phyloP scores from a whole-genome alignment of 2,329 filamentous ascomycete genomes.

The Fusarium protoensiforme region DNA sequence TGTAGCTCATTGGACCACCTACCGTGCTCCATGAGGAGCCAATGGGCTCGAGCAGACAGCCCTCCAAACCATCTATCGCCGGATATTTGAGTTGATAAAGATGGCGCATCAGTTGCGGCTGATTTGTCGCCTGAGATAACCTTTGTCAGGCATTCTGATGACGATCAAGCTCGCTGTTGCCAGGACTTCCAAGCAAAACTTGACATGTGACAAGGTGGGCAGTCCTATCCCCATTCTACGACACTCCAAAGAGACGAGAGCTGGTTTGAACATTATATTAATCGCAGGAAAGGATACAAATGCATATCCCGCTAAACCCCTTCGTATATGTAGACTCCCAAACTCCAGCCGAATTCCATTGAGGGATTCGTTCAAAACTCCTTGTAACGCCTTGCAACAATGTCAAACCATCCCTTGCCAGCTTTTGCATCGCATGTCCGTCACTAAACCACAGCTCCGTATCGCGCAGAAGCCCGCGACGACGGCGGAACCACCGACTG shows the following conservation, averaged over 20 bases:
- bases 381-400: slow-evolving; percentile 22
- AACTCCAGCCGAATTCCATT: slow-evolving; percentile 18
- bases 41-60: neutral
- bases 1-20: neutral
- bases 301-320: neutral
- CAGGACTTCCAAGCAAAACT: neutral
- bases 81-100: neutral
- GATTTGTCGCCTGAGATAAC: neutral
- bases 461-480: slow-evolving; percentile 27
- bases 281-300: neutral
- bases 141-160: neutral
- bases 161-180: neutral
- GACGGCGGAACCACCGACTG: slow-evolving; percentile 27
- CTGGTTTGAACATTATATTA: neutral
- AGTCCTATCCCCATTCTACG: neutral
- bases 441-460: slow-evolving; percentile 25
- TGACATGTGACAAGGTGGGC: neutral
- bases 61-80: neutral
- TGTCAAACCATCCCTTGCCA: neutral
- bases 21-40: neutral
- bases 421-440: slow-evolving; percentile 3
- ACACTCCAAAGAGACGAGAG: neutral
- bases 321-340: neutral
- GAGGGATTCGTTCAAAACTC: neutral
- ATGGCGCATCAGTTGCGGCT: neutral